Conservation (phyloP, 1,139 yeast species). For the Saccharomyces pastorianus region DNA sequence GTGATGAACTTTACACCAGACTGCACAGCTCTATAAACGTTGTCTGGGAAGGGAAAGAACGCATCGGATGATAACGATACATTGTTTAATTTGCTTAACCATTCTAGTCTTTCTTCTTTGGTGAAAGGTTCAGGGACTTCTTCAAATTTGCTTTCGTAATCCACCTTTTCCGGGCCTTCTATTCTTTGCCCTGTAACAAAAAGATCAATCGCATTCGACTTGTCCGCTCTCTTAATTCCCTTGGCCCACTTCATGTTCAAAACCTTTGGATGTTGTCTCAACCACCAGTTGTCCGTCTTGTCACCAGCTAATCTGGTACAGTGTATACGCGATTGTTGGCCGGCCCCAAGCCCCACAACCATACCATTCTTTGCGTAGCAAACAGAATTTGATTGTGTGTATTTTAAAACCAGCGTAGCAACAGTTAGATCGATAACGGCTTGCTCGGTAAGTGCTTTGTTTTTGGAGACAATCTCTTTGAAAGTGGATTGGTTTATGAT, state of each 20-base stretch:
- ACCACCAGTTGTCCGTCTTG: constrained; percentile 99
- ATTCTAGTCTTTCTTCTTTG: constrained; percentile 72
- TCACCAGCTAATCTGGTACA: constrained; percentile 99
- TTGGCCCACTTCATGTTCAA: constrained; percentile 92
- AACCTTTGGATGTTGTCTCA: constrained; percentile 95
- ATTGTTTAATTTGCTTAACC: constrained; percentile 69
- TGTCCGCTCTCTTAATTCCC: constrained; percentile 97
- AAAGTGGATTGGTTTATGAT: constrained; percentile 81
- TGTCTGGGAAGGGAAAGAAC: constrained; percentile 99
- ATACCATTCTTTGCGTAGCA: constrained; percentile 98
- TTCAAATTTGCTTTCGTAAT: constrained; percentile 83
- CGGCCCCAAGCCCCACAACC: constrained; percentile 98
- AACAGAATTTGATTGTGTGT: constrained; percentile 96
- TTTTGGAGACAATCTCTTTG: constrained; percentile 82
- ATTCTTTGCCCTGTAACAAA: constrained; percentile 88
- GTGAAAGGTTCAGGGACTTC: constrained; percentile 78
- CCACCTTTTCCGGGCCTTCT: constrained; percentile 85
- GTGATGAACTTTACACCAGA: constrained; percentile 93
- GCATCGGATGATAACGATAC: constrained; percentile 96
- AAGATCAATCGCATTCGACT: constrained; percentile 94
- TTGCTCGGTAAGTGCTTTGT: constrained; percentile 82
- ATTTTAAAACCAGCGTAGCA: constrained; percentile 93
- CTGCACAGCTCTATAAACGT: constrained; percentile 93
- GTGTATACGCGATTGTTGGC: constrained; percentile 98
- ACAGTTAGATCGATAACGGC: constrained; percentile 89